These are phyloP conservation scores for Botrytis pseudocinerea DNA, from an alignment of 2,329 filamentous ascomycete species.

Conservation along the genomic window DNA sequence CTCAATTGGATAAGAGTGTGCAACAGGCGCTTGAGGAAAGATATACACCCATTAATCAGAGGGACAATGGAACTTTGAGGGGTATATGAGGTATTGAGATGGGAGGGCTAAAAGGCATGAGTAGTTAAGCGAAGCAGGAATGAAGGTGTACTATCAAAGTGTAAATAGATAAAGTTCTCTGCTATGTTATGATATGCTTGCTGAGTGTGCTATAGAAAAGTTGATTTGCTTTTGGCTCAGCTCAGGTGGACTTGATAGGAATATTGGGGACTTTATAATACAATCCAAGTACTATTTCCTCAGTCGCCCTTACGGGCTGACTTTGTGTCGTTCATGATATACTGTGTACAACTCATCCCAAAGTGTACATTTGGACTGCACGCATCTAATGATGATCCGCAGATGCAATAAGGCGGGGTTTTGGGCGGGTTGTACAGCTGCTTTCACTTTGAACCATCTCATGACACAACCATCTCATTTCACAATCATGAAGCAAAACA, in stretches of 20 bases:
- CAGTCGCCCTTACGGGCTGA: slow-evolving; percentile 21
- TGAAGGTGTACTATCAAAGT: slow-evolving; percentile 16
- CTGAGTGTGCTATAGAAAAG: slow-evolving; percentile 25
- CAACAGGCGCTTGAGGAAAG: slow-evolving; percentile 56
- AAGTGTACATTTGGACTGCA: not conserved
- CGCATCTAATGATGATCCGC: not conserved
- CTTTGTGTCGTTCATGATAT: slow-evolving; percentile 6
- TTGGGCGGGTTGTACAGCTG: not conserved
- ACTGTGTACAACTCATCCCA: not conserved
- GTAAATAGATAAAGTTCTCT: slow-evolving; percentile 26
- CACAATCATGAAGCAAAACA: not conserved
- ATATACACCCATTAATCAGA: slow-evolving; percentile 50
- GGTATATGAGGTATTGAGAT: slow-evolving; percentile 37
- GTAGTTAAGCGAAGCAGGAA: not conserved
- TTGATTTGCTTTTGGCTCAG: slow-evolving; percentile 9
- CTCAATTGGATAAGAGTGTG: slow-evolving; percentile 49
- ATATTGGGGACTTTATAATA: slow-evolving; percentile 1
- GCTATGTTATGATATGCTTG: slow-evolving; percentile 16
- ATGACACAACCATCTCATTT: not conserved
- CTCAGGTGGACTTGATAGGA: not conserved
- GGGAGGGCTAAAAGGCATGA: not conserved
- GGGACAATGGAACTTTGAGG: slow-evolving; percentile 42
- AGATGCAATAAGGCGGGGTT: not conserved
- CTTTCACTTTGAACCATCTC: not conserved
- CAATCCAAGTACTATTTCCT: slow-evolving; percentile 12